A percentile compares a stretch with the other conserved stretches of the same genome.
These are phyloP conservation scores for Pharnaceum exiguum DNA, from an alignment of 148 eudicot species.

Conservation along the genomic window DNA sequence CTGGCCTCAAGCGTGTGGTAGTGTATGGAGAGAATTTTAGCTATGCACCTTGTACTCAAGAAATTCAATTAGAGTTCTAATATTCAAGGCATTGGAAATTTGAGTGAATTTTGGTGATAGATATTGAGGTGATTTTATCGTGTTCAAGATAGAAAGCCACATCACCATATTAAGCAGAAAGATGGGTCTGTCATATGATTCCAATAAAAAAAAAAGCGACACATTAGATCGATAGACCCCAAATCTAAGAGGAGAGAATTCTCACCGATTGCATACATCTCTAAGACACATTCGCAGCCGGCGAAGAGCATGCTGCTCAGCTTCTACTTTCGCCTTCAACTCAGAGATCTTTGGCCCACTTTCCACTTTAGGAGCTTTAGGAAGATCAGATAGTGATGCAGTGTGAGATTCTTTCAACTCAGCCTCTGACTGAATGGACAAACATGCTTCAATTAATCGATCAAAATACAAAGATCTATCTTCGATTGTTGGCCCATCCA, in stretches of 20 bases:
- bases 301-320: slow-evolving; percentile 94
- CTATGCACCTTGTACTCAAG: too few relatives aligned
- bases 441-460: slow-evolving; percentile 68
- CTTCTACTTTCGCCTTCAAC: slow-evolving; percentile 87
- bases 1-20: too few relatives aligned
- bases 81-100: too few relatives aligned
- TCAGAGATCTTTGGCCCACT: slow-evolving; percentile 85
- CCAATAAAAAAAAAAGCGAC: background rate
- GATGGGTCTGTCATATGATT: too few relatives aligned
- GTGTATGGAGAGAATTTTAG: too few relatives aligned
- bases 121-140: too few relatives aligned
- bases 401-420: slow-evolving; percentile 28
- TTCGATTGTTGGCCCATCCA: slow-evolving; percentile 61
- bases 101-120: too few relatives aligned
- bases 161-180: too few relatives aligned
- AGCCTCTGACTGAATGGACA: slow-evolving; percentile 65
- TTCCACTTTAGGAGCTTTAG: slow-evolving; percentile 84
- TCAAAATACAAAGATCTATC: slow-evolving; percentile 79
- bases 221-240: background rate
- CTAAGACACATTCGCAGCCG: slow-evolving; percentile 97
- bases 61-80: too few relatives aligned
- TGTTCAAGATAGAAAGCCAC: too few relatives aligned
- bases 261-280: slow-evolving; percentile 95
- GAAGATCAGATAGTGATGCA: slow-evolving; percentile 60
- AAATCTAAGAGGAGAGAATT: background rate